Base-by-base conservation (phyloP, 1,139 yeast species). In the Geotrichum bryndzae region DNA sequence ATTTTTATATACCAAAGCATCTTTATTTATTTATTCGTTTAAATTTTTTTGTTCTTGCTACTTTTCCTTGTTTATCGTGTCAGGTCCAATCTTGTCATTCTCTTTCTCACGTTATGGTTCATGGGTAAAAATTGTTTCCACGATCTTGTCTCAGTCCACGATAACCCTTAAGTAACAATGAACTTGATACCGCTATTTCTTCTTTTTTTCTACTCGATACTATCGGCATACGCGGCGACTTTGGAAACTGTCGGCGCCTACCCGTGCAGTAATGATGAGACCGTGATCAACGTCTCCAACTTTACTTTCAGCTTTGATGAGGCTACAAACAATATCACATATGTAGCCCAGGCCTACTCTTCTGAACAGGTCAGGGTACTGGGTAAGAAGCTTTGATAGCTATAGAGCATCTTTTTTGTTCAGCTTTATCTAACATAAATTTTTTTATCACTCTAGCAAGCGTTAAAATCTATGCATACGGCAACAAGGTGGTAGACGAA, bases 391-490 rank as follows among this genome's bases (percentile, higher is more conserved):
- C 23, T 23, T 13, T 52, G 45, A 13, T 31, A n/a, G n/a, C 27
- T 22, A 10, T 33, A 18, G 15, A 27, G 52, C 11, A 15, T 41
- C 8, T 54, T 31, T 57, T 53, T 41, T 53, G 51, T 41, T 54
- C 15, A 50, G 15, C 38, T 57, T 57, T 41, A 22, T 27, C 31
- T 27, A 4, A 38, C 51, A 18, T 8, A 11, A 51, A n/a, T 52
- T n/a, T 41, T 29, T 33, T 15, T n/a, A 18, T 31, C n/a, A 15
- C 51, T n/a, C 13, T 58, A 62, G 72, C 70, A 3, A 64, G 66
- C 33, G 62, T 70, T 25, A 61, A 65, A 50, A 65, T 73, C 29
- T 58, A 60, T 10, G 73, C 74, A 1, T 73, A 73, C 56, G 76
- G 75, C 15, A 64, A 63, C 13, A 61, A 63, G 35, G 66, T 72